phyloP scores from a whole-genome alignment of 2,329 filamentous ascomycete genomes.

The Aspergillus tubingensis region DNA sequence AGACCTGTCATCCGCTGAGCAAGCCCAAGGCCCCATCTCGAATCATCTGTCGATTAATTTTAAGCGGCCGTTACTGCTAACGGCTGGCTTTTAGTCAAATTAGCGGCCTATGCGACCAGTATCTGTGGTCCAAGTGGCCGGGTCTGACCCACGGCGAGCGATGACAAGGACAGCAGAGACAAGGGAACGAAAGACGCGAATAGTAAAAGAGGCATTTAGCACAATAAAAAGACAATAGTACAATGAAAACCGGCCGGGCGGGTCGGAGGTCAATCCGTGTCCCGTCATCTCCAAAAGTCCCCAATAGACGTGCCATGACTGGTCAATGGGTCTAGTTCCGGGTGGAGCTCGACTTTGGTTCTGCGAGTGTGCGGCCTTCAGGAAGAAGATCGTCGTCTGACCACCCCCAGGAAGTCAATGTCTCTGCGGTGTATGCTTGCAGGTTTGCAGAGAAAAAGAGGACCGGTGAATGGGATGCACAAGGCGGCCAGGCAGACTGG shows the following conservation, averaged over 20 bases:
- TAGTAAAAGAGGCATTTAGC: not conserved
- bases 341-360: not conserved
- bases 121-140: not conserved
- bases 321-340: not conserved
- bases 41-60: not conserved
- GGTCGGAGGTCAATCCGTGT: not conserved
- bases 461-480: not conserved
- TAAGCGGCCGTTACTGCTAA: not conserved
- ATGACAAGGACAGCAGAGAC: not conserved
- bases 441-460: not conserved
- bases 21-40: not conserved
- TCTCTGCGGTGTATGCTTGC: not conserved
- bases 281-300: not conserved
- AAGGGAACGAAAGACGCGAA: not conserved
- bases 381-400: not conserved
- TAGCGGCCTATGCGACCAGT: not conserved
- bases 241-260: not conserved
- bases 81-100: not conserved
- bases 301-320: not conserved
- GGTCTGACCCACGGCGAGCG: not conserved
- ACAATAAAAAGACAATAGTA: not conserved
- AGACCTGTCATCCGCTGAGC: not conserved
- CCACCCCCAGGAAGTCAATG: not conserved
- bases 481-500: not conserved
- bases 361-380: not conserved